A percentile compares a stretch with the other conserved stretches of the same genome.
Evolutionary conservation across 768 basidiomycete genomes (phyloP).

Genomic region (Podaxis rugospora): DNA sequence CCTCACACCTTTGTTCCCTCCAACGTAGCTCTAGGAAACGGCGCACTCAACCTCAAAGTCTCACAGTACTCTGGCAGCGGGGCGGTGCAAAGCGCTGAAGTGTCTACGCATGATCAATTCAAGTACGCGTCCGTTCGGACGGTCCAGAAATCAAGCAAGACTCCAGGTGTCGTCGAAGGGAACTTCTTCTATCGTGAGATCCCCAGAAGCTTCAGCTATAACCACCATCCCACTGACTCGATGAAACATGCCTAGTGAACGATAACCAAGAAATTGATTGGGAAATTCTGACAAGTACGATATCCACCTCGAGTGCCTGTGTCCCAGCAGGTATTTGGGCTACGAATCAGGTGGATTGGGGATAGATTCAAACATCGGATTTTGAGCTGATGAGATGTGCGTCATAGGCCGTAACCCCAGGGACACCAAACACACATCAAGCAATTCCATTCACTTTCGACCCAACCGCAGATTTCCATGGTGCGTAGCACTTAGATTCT

Average conservation of each 20-base stretch:
- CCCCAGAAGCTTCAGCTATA: not conserved
- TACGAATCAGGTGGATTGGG: slow-evolving; percentile 25
- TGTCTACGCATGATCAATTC: slow-evolving; percentile 24
- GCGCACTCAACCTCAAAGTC: slow-evolving; percentile 29
- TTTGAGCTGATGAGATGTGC: not conserved
- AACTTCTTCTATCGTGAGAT: slow-evolving; percentile 32
- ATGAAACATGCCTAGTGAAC: slow-evolving; percentile 16
- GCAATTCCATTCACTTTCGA: slow-evolving; percentile 29
- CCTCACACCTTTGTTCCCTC: slow-evolving; percentile 22
- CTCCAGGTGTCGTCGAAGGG: slow-evolving; percentile 30
- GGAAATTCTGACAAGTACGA: slow-evolving; percentile 32
- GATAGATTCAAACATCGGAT: not conserved
- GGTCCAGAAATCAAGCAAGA: slow-evolving; percentile 28
- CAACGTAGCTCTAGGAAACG: slow-evolving; percentile 27
- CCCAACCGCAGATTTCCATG: slow-evolving; percentile 28
- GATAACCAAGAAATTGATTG: slow-evolving; percentile 29
- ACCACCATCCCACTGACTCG: not conserved
- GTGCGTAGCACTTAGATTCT: slow-evolving; percentile 15
- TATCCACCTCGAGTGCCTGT: slow-evolving; percentile 18
- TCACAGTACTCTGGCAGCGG: slow-evolving; percentile 26
- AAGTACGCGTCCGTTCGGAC: slow-evolving; percentile 31
- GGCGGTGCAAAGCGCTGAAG: slow-evolving; percentile 24
- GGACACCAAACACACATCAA: slow-evolving; percentile 14
- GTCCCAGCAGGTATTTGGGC: slow-evolving; percentile 33
- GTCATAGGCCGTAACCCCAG: slow-evolving; percentile 18